These are phyloP conservation scores for Aspergillus awamori DNA, from an alignment of 2,329 filamentous ascomycete species.

Conservation along the genomic window DNA sequence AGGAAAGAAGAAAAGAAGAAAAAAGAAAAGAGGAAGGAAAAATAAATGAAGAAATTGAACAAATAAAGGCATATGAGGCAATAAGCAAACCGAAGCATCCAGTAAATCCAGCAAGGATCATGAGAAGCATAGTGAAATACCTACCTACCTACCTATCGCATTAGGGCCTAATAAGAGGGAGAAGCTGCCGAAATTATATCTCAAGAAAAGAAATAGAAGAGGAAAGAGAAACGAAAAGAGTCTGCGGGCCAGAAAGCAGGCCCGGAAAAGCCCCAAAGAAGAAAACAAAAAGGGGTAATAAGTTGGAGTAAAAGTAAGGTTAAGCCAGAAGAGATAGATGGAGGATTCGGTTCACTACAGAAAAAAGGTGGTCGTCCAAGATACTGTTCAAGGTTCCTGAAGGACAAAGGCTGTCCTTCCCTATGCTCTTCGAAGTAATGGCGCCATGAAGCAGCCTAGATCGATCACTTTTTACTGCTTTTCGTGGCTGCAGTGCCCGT, in stretches of 20 bases:
- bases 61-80: neutral
- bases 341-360: neutral
- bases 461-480: constrained; percentile 5
- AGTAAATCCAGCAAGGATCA: neutral
- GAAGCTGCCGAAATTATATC: neutral
- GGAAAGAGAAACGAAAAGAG: neutral
- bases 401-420: neutral
- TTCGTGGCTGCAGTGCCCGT: constrained; percentile 1
- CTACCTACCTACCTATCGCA: neutral
- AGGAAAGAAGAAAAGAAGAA: neutral
- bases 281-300: neutral
- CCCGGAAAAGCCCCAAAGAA: neutral
- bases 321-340: neutral
- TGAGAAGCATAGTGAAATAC: neutral
- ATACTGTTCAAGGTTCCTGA: neutral
- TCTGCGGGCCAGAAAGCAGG: neutral
- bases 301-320: neutral
- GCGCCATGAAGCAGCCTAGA: too few relatives aligned
- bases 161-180: neutral
- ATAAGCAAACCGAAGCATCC: neutral
- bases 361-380: neutral
- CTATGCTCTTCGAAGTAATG: too few relatives aligned
- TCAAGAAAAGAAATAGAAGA: neutral
- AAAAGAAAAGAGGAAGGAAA: neutral
- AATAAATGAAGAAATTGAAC: neutral